Evolutionary conservation across 2,329 filamentous ascomycete genomes (phyloP), one percentile per base, ranked within the genome.

Genomic region (Cytospora schulzeri): DNA sequence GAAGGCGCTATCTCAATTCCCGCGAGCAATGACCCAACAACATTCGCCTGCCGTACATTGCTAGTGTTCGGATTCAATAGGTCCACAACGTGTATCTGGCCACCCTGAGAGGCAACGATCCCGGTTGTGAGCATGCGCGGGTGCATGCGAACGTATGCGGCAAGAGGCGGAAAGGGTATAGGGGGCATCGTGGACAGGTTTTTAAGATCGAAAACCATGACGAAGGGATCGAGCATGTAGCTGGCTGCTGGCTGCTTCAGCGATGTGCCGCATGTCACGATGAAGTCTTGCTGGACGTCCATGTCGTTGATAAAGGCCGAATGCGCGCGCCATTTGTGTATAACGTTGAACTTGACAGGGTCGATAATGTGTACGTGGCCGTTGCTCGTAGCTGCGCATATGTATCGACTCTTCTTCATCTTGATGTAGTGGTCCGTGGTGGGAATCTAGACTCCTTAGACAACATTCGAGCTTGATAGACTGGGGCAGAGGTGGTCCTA

Each of bases 131-230:
- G 90, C 85, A 99, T 91, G 71, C 93, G 90, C 1, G 96, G 95
- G 75, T 99, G 95, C 91, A 99, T 95, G 65, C 95, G 89, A 51
- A 97, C 93, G 79, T 93, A 96, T 41, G 95, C 94, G 45, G 94
- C 95, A 12, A 95, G 93, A 2, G 93, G 90, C 64, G 95, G 94
- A 70, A 90, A 99, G 0, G 95, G 92, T 51, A 99, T 94, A 0
- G 95, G 95, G 5, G 92, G 90, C 73, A 97, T 86, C 26, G 93
- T 92, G 22, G 87, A 85, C 79, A 97, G 85, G 54, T 92, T 95
- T 78, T 97, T 97, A 55, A 99, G 83, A 73, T 98, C 94, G 73
- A 96, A 98, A 38, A 98, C 93, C 70, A 97, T 96, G 65, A 97
- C 92, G 65, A 98, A 88, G 0, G 93, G 92, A 73, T 99, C 95